Evolutionary conservation across 352 stramenopile species (phyloP).

Genomic region (Pilasporangium apinafurcum): DNA sequence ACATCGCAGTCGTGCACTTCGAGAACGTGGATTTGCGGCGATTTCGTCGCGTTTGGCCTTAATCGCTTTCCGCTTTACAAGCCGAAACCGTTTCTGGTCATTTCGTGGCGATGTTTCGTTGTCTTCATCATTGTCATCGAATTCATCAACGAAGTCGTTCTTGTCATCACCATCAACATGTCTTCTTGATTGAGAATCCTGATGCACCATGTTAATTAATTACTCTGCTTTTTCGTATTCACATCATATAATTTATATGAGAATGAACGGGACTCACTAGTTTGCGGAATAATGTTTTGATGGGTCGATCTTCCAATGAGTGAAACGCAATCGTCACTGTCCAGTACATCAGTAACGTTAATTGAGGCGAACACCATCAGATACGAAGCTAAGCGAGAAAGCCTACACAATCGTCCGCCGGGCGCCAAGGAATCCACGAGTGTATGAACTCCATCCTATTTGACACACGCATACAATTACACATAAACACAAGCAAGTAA

Average conservation of each 20-base stretch:
- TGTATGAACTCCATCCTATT: conserved; percentile 33
- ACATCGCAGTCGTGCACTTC: conserved; percentile 69
- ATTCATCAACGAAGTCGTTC: conserved; percentile 12
- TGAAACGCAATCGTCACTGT: conserved; percentile 79
- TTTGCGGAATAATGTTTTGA: conserved; percentile 69
- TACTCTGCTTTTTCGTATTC: no score
- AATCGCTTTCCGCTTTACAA: conserved; percentile 57
- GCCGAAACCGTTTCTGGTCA: conserved; percentile 40
- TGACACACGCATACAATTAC: background rate
- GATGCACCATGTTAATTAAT: background rate
- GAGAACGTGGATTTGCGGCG: conserved; percentile 48
- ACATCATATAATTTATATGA: no score
- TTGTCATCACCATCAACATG: conserved; percentile 14
- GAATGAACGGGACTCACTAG: conserved; percentile 47
- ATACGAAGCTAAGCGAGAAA: background rate
- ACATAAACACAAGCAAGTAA: background rate
- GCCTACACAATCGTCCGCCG: conserved; percentile 45
- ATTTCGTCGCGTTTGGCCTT: conserved; percentile 68
- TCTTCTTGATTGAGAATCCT: conserved; percentile 31
- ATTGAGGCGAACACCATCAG: background rate
- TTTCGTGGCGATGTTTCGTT: conserved; percentile 2
- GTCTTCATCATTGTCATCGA: conserved; percentile 11
- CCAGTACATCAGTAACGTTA: background rate
- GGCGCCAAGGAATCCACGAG: conserved; percentile 49
- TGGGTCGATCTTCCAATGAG: conserved; percentile 77